Conservation (phyloP, 2,329 filamentous ascomycete genomes). For the Sporothrix brunneoviolacea region DNA sequence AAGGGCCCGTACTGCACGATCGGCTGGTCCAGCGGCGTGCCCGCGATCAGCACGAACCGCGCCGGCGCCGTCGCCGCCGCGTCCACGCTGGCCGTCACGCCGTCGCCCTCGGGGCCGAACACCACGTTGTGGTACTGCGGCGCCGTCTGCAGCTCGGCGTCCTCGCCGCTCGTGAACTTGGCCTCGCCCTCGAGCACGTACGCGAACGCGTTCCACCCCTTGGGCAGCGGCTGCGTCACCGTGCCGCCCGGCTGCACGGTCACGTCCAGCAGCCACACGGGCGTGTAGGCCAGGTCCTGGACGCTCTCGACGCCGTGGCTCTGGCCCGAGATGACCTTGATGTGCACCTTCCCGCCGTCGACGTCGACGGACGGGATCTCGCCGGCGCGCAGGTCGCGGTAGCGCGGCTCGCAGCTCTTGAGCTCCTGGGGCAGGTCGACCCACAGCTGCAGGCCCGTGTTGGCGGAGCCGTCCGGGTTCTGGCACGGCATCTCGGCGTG, state of each 20-base stretch:
- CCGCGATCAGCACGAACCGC: slow-evolving; percentile 66
- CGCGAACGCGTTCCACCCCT: slow-evolving; percentile 82
- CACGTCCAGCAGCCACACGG: slow-evolving; percentile 91
- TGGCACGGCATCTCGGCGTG: slow-evolving; percentile 91
- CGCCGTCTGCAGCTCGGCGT: slow-evolving; percentile 40
- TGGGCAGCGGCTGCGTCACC: slow-evolving; percentile 67
- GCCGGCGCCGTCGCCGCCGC: slow-evolving; percentile 53
- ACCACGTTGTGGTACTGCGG: slow-evolving; percentile 81
- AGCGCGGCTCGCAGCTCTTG: slow-evolving; percentile 85
- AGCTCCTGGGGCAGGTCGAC: slow-evolving; percentile 78
- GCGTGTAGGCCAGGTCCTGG: slow-evolving; percentile 84
- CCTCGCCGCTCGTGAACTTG: slow-evolving; percentile 49
- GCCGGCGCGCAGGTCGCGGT: slow-evolving; percentile 70
- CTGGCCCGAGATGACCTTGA: slow-evolving; percentile 88
- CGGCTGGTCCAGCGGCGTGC: slow-evolving; percentile 71
- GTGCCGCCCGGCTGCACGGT: slow-evolving; percentile 71
- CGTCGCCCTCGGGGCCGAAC: slow-evolving; percentile 73
- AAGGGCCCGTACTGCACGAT: slow-evolving; percentile 83
- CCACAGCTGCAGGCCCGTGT: slow-evolving; percentile 90
- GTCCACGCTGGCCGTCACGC: slow-evolving; percentile 63
- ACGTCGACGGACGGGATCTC: slow-evolving; percentile 73
- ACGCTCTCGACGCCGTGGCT: slow-evolving; percentile 79
- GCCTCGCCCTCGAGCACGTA: slow-evolving; percentile 75
- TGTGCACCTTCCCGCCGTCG: slow-evolving; percentile 65
- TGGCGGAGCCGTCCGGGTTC: slow-evolving; percentile 67